These are phyloP conservation scores for Chalciporus piperatus DNA, from an alignment of 768 basidiomycete genomes.

Conservation along the genomic window DNA sequence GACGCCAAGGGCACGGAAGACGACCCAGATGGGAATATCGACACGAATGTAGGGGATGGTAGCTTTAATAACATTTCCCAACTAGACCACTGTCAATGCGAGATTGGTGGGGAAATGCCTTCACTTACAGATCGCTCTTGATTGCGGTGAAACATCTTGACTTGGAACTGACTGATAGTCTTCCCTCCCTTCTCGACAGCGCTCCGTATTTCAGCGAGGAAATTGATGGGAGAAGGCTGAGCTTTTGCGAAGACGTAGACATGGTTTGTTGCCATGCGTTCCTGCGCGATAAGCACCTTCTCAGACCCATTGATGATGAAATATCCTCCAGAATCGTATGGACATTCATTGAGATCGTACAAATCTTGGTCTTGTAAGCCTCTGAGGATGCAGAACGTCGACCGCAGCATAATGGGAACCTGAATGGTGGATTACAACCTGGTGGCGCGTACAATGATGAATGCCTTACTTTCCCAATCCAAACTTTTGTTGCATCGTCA, in stretches of 20 bases:
- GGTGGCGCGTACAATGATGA: constrained; percentile 3
- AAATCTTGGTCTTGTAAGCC: constrained; percentile 75
- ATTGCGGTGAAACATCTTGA: constrained; percentile 92
- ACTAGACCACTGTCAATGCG: constrained; percentile 37
- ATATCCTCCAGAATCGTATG: constrained; percentile 98
- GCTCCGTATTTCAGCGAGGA: constrained; percentile 95
- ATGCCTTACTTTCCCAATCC: constrained; percentile 83
- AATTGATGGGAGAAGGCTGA: constrained; percentile 92
- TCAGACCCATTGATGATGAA: constrained; percentile 99
- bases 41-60: constrained; percentile 98
- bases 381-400: constrained; percentile 90
- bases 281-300: constrained; percentile 99
- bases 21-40: constrained; percentile 98
- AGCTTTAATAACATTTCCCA: constrained; percentile 92
- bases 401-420: constrained; percentile 98
- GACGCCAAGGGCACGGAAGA: constrained; percentile 96
- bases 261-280: constrained; percentile 99
- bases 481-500: constrained; percentile 78
- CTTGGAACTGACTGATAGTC: constrained; percentile 95
- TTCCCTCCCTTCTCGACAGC: constrained; percentile 98
- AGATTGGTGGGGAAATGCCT: not conserved
- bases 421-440: constrained; percentile 31
- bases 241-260: constrained; percentile 99
- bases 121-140: constrained; percentile 80
- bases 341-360: constrained; percentile 94